Base-by-base conservation (phyloP, 2,329 filamentous ascomycete genomes). In the Colletotrichum theobromicola region DNA sequence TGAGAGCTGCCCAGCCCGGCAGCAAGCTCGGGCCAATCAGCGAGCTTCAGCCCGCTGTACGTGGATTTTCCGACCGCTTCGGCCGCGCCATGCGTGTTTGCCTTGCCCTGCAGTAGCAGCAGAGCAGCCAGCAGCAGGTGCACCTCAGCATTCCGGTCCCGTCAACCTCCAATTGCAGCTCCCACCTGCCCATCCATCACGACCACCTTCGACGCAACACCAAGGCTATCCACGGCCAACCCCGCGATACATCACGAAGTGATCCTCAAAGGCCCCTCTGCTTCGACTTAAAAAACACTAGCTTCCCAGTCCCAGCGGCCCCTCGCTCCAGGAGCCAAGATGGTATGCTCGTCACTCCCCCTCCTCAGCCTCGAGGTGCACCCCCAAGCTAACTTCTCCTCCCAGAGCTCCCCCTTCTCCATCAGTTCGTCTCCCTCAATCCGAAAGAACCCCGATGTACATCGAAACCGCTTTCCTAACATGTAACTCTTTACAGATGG, bases 381-480 rank as follows among this genome's bases (percentile, higher is more conserved):
- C 24, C n/a, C 70, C 79, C 67, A 67, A 80, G 81, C 83, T 85
- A 82, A 85, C 78, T 50, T 74, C 18, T 55, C 37, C 28, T 42
- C 77, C 75, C 83, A 98, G 95, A 93, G 93, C 83, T 97, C 94
- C 79, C 96, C 95, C 79, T 98, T 98, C 91, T 94, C 95, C 85
- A 98, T 98, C 93, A 98, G 95, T 98, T 90, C 84, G 91, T 79
- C 63, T 64, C 37, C 74, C 53, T 62, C 66, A 50, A 77, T 57
- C 30, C 30, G 67, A 26, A 53, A 35, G 68, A 72, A 66, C 34
- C 50, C 57, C 55, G 42, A 74, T 60, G 61, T 46, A 61, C 53
- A 30, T 70, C 66, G 32, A 65, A 72, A 24, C 50, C 72, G 77
- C 74, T 67, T 60, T 68, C 55, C 78, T 79, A 79, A 75, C 66